Evolutionary conservation across 2,329 filamentous ascomycete genomes (phyloP), one percentile per base, ranked within the genome.

Genomic region (Pseudocercospora cruenta): DNA sequence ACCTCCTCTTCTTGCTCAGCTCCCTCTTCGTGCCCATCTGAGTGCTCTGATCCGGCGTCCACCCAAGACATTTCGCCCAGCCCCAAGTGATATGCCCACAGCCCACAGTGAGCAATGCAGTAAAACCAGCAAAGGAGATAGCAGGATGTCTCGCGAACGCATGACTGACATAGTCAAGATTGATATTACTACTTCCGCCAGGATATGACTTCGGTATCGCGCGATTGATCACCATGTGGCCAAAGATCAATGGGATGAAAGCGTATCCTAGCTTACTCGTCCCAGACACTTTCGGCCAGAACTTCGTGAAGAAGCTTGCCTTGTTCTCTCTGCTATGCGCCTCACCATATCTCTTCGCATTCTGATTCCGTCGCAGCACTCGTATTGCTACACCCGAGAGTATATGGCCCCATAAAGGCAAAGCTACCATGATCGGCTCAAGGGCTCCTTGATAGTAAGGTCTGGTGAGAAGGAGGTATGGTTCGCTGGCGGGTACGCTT

Each of bases 381-480:
- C 95, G 90, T 53, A 97, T 82, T 0, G 87, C 88, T 5, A 97
- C 76, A 39, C 94, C 94, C 0, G 92, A 91, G 14, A 86, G 83
- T 51, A 97, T 83, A 78, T 98, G 94, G 2, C 89, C 86, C 65
- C 89, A 78, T 22, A 96, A 82, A 1, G 94, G 93, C 1, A 93
- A 78, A 51, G 85, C 88, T 67, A 98, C 87, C 67, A 98, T 84
- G 21, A 96, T 81, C 3, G 93, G 92, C 76, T 97, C 94, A 60
- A 91, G 85, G 16, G 92, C 82, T 22, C 92, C 94, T 79, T 97
- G 94, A 82, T 98, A 98, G 78, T 95, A 89, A 58, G 96, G 94
- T 67, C 94, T 88, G 28, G 93, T 94, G 78, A 97, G 91, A 70
- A 98, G 90, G 58, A 98, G 88, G 79, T 93, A 96, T 58, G 88